phyloP scores from a whole-genome alignment of 2,329 filamentous ascomycete species.

The Pseudofabraea citricarpa region DNA sequence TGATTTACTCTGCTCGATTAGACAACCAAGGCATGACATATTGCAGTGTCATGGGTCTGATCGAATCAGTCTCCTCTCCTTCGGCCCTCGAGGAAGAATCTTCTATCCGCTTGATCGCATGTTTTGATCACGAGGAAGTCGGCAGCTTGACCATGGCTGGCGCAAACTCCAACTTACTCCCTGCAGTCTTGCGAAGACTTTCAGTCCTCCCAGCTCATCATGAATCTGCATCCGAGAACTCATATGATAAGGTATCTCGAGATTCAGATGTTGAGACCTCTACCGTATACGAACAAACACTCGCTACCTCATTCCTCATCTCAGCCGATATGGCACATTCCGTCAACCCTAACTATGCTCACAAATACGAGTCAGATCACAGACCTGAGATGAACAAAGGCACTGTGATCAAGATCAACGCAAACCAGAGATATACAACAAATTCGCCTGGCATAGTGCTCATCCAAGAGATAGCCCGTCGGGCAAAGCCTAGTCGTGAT shows the following conservation, averaged over 20 bases:
- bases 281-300: conserved; percentile 89
- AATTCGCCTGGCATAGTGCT: conserved; percentile 94
- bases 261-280: conserved; percentile 56
- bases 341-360: conserved; percentile 89
- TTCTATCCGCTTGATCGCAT: conserved; percentile 83
- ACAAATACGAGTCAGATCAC: conserved; percentile 88
- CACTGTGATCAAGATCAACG: conserved; percentile 96
- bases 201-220: conserved; percentile 65
- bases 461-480: conserved; percentile 76
- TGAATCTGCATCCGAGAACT: conserved; percentile 51
- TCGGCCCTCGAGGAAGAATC: conserved; percentile 68
- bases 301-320: conserved; percentile 86
- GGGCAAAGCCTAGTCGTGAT: conserved; percentile 45
- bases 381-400: conserved; percentile 95
- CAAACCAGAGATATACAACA: conserved; percentile 93
- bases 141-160: conserved; percentile 90
- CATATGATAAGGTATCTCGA: conserved; percentile 53
- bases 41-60: conserved; percentile 81
- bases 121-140: conserved; percentile 98
- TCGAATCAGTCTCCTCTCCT: conserved; percentile 65
- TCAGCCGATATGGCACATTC: conserved; percentile 98
- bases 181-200: conserved; percentile 79
- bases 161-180: conserved; percentile 86
- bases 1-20: conserved; percentile 91
- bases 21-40: conserved; percentile 98